Base-by-base conservation (phyloP, 371 early-diverging fungal genomes). In the Homolaphlyctis polyrhiza region DNA sequence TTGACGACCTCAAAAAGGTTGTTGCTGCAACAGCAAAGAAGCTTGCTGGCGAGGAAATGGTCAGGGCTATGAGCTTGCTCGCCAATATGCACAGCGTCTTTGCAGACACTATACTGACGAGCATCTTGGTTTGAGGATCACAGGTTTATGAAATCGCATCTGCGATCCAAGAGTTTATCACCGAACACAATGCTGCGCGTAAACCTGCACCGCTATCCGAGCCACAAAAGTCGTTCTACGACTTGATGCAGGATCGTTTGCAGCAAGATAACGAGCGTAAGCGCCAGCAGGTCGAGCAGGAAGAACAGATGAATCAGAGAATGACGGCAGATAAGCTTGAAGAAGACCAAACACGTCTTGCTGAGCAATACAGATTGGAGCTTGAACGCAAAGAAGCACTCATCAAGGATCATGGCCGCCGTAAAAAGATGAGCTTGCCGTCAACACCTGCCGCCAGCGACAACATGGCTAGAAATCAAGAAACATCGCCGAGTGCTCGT, bases 101-200 rank as follows among this genome's bases (percentile, higher is more conserved):
- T 51, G 52, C 14, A 6, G 32, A 51, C 52, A 11, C 14, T 51
- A 6, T 6, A 51, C 52, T 51, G 8, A 11, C n/a, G 39, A 39
- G 11, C 18, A 39, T 11, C 52, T 11, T 51, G 52, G 25, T 39
- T 18, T 39, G 39, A 8, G 11, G 39, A 8, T 3, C n/a, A 4
- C 39, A 68, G 68, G 62, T 68, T 6, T 71, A 58, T 45, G 72
- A 72, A n/a, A 57, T 75, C 25, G 72, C 75, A 13, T 65, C 57
- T 36, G 48, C 52, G 35, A 63, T 69, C 28, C 70, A 72, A 27
- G 72, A 70, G 23, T 51, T 64, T 16, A 49, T 75, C 6, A 57
- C 54, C 30, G 32, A 45, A 6, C 63, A 70, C 58, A 71, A 70
- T 57, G 27, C 51, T 0, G 55, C n/a, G 8, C 3, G 3, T 47